Conservation (phyloP, 495 filamentous ascomycete genomes). For the Aspergillus leporis region DNA sequence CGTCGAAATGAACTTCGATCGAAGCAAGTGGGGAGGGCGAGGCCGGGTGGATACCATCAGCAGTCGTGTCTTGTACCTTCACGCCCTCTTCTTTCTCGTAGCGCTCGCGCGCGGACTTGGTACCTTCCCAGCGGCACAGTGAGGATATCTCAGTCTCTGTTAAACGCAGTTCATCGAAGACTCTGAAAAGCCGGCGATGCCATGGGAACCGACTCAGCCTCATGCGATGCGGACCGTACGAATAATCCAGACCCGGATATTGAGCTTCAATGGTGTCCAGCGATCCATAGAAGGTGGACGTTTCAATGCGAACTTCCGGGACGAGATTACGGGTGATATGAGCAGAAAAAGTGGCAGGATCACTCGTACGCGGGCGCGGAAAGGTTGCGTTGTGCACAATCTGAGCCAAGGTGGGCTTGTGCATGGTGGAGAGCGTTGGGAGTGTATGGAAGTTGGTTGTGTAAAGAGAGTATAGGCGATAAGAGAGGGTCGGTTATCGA, state of each 20-base stretch:
- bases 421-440: no score
- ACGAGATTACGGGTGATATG: conserved; percentile 69
- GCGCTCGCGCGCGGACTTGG: conserved; percentile 80
- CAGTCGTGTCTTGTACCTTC: conserved; percentile 75
- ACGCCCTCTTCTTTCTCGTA: conserved; percentile 79
- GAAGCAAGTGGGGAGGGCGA: conserved; percentile 36
- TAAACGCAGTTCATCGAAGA: conserved; percentile 76
- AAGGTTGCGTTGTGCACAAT: conserved; percentile 59
- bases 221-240: conserved; percentile 75
- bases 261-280: conserved; percentile 84
- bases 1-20: conserved; percentile 34
- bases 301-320: conserved; percentile 87
- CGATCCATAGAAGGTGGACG: conserved; percentile 80
- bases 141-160: conserved; percentile 73
- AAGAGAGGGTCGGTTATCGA: neutral
- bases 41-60: conserved; percentile 57
- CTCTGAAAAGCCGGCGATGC: conserved; percentile 79
- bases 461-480: neutral
- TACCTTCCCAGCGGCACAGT: conserved; percentile 92
- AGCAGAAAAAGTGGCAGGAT: conserved; percentile 57
- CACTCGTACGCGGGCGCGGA: conserved; percentile 54
- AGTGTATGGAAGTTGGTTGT: neutral
- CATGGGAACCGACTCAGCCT: conserved; percentile 77
- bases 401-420: conserved; percentile 56
- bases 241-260: conserved; percentile 90